Evolutionary conservation across 2,329 filamentous ascomycete genomes (phyloP).

Genomic region (Rhinocladiella similis): DNA sequence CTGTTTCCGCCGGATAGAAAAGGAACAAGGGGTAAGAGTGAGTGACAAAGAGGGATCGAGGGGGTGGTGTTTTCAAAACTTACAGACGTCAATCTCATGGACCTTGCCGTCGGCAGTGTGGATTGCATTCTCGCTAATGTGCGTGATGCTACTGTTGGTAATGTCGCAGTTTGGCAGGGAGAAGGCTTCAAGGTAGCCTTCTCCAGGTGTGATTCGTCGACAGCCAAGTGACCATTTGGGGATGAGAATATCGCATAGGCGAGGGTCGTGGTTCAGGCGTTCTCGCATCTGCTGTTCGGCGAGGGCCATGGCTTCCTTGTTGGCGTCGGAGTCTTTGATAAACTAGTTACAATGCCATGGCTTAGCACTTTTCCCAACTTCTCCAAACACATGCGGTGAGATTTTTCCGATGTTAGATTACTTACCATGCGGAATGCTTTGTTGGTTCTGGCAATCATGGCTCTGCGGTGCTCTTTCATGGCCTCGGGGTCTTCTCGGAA

Average conservation of each 20-base stretch:
- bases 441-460: constrained; percentile 33
- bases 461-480: constrained; percentile 28
- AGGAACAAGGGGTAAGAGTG: too few species aligned
- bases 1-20: too few species aligned
- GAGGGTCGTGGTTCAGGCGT: constrained; percentile 23
- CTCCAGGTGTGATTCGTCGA: constrained; percentile 24
- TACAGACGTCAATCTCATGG: constrained; percentile 32
- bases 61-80: too few species aligned
- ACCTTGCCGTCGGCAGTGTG: constrained; percentile 31
- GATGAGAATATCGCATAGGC: constrained; percentile 31
- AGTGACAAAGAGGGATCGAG: too few species aligned
- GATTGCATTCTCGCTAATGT: constrained; percentile 37
- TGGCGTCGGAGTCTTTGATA: constrained; percentile 1
- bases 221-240: constrained; percentile 31
- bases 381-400: too few species aligned
- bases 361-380: background rate
- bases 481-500: constrained; percentile 19
- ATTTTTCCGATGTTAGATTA: background rate
- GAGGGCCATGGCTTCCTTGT: constrained; percentile 11
- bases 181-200: constrained; percentile 34
- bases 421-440: constrained; percentile 32
- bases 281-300: constrained; percentile 16
- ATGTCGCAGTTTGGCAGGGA: constrained; percentile 33
- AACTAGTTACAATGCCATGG: background rate
- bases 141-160: constrained; percentile 31